A percentile compares a stretch with the other conserved stretches of the same genome.
These are phyloP conservation scores for Umbilicaria muhlenbergii DNA, from an alignment of 495 filamentous ascomycete species.

Conservation along the genomic window DNA sequence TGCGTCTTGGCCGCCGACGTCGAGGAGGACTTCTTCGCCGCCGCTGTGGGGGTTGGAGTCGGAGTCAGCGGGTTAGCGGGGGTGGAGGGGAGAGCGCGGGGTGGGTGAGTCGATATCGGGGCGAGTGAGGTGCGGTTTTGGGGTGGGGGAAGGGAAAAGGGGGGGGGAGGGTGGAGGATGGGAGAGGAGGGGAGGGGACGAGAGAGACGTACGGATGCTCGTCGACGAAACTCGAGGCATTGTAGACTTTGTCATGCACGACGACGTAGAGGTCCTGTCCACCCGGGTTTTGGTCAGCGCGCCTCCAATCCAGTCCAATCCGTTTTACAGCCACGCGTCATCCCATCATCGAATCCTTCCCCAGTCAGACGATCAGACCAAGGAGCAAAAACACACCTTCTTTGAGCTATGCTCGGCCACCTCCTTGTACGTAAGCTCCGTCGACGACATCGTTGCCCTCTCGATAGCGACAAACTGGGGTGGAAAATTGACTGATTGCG, in stretches of 20 bases:
- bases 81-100: background rate
- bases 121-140: no score
- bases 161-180: background rate
- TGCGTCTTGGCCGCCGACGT: constrained; percentile 91
- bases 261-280: constrained; percentile 64
- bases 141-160: no score
- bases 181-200: background rate
- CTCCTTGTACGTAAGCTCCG: constrained; percentile 66
- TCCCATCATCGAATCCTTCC: background rate
- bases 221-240: constrained; percentile 74
- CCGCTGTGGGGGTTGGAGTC: constrained; percentile 39
- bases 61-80: no score
- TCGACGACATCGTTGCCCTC: constrained; percentile 41
- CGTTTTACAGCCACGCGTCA: background rate
- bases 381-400: constrained; percentile 31
- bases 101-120: no score
- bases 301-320: no score
- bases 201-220: constrained; percentile 86
- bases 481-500: background rate
- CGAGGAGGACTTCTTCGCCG: constrained; percentile 94
- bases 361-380: background rate
- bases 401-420: constrained; percentile 80
- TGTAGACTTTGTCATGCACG: constrained; percentile 94
- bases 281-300: no score
- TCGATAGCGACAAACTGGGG: background rate